Conservation (phyloP, 768 basidiomycete species). For the Chiua virens region DNA sequence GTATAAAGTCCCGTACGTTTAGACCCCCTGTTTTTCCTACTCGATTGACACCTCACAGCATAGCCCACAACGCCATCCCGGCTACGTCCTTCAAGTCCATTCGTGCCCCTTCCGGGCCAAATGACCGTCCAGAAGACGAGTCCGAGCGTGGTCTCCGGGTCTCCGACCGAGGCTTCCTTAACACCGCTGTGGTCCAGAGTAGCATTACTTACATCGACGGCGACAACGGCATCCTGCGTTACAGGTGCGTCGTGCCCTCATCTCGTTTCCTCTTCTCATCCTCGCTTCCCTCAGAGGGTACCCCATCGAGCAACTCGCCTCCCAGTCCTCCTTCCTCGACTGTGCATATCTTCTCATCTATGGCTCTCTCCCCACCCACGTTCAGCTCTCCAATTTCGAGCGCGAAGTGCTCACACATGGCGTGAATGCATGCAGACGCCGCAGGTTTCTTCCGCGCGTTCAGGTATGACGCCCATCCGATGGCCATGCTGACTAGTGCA, state of each 20-base stretch:
- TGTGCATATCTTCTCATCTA: slow-evolving; percentile 86
- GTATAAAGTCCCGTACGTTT: slow-evolving; percentile 68
- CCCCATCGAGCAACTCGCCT: slow-evolving; percentile 88
- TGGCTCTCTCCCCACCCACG: slow-evolving; percentile 67
- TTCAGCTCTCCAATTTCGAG: slow-evolving; percentile 64
- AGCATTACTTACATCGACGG: slow-evolving; percentile 91
- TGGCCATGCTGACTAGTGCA: slow-evolving; percentile 86
- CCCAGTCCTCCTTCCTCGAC: slow-evolving; percentile 78
- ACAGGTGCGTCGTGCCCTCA: slow-evolving; percentile 49
- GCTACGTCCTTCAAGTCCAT: slow-evolving; percentile 83
- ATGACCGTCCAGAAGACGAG: slow-evolving; percentile 79
- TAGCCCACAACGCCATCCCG: slow-evolving; percentile 74
- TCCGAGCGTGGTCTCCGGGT: slow-evolving; percentile 80
- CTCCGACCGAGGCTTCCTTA: slow-evolving; percentile 77
- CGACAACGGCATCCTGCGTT: slow-evolving; percentile 78
- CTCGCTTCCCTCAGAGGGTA: slow-evolving; percentile 59
- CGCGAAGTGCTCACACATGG: slow-evolving; percentile 79
- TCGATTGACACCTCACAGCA: slow-evolving; percentile 42
- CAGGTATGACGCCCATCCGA: slow-evolving; percentile 90
- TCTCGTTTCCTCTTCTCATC: not conserved
- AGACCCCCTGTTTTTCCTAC: not conserved
- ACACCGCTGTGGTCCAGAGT: slow-evolving; percentile 78
- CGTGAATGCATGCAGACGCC: slow-evolving; percentile 63
- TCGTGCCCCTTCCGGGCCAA: slow-evolving; percentile 52
- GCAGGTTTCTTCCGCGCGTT: slow-evolving; percentile 70